phyloP scores from a whole-genome alignment of 2,329 filamentous ascomycete genomes.

The Aspergillus hortae region DNA sequence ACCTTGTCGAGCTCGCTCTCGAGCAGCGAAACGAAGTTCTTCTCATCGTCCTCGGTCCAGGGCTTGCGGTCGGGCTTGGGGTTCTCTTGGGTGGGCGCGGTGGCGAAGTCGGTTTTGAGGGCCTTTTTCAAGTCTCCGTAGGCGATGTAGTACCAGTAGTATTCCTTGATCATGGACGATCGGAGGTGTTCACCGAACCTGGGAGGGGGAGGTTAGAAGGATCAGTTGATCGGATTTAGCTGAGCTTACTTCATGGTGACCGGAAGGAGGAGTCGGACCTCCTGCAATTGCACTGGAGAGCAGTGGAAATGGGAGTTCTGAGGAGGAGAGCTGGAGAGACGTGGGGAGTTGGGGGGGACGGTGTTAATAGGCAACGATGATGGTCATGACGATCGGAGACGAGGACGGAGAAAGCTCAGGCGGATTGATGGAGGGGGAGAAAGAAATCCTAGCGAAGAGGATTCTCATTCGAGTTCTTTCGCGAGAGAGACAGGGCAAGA shows the following conservation, averaged over 20 bases:
- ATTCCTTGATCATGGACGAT: conserved; percentile 93
- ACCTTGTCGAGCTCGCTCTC: conserved; percentile 96
- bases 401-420: background rate
- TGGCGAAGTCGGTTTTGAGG: conserved; percentile 70
- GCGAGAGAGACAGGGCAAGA: background rate
- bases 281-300: background rate
- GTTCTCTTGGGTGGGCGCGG: conserved; percentile 44
- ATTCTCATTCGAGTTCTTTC: too few relatives aligned
- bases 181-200: conserved; percentile 96
- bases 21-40: conserved; percentile 77
- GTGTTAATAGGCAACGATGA: background rate
- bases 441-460: too few relatives aligned
- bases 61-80: conserved; percentile 53
- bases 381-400: background rate
- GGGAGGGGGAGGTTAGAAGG: conserved; percentile 11
- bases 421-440: too few relatives aligned
- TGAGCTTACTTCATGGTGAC: conserved; percentile 12
- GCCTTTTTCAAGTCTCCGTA: conserved; percentile 90
- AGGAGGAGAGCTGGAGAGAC: background rate
- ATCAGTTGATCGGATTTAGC: conserved; percentile 5
- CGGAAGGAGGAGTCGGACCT: background rate
- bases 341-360: background rate
- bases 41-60: conserved; percentile 92
- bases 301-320: background rate
- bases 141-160: conserved; percentile 97